phyloP scores from a whole-genome alignment of 2,329 filamentous ascomycete genomes.

The Phoma sp. region DNA sequence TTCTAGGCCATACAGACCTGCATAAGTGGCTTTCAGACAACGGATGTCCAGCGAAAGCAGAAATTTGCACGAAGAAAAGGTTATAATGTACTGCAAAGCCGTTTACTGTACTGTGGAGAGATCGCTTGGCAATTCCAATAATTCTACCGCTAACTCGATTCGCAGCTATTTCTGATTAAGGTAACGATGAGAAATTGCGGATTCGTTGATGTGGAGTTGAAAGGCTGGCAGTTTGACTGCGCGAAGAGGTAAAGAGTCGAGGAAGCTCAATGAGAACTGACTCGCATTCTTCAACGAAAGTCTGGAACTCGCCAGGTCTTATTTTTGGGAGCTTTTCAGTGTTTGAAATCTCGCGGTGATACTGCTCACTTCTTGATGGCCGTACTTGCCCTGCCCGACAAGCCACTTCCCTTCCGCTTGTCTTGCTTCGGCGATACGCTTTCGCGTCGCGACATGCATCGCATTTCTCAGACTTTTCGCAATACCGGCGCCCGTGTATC shows the following conservation, averaged over 20 bases:
- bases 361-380: background rate
- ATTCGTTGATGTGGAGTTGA: too few relatives aligned
- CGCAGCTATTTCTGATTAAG: too few relatives aligned
- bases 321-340: background rate
- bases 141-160: too few relatives aligned
- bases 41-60: background rate
- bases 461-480: constrained; percentile 35
- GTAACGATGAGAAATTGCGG: too few relatives aligned
- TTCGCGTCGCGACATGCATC: constrained; percentile 7
- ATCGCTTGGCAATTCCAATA: too few relatives aligned
- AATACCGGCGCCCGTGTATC: constrained; percentile 58
- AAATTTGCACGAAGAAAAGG: background rate
- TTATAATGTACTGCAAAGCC: background rate
- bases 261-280: background rate
- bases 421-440: constrained; percentile 12
- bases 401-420: constrained; percentile 14
- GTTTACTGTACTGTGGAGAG: too few relatives aligned
- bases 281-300: background rate
- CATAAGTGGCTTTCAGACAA: too few relatives aligned
- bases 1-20: too few relatives aligned
- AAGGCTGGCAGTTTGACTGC: too few relatives aligned
- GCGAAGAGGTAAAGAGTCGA: too few relatives aligned
- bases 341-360: background rate
- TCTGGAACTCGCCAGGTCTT: too few relatives aligned
- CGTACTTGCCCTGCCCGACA: constrained; percentile 4